Evolutionary conservation across 345 rosid species (phyloP).

Genomic region (Populus deltoides): DNA sequence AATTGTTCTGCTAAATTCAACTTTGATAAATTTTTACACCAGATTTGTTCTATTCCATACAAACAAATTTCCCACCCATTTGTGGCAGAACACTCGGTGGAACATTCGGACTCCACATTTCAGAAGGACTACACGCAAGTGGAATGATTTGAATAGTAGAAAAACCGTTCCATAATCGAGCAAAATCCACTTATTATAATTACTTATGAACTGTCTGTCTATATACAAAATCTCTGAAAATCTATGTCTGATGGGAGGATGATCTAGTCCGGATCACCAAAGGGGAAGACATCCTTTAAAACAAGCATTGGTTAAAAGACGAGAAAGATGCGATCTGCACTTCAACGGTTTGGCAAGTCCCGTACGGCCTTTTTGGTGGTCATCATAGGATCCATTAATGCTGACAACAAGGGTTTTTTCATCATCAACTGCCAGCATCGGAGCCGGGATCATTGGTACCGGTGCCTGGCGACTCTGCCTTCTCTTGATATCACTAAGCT

Average conservation of each 20-base stretch:
- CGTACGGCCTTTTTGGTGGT: not conserved
- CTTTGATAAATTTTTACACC: not conserved
- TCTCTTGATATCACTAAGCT: conserved; percentile 41
- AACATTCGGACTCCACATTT: not conserved
- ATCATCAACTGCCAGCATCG: not conserved
- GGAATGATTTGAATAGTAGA: too few relatives aligned
- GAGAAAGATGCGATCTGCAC: not conserved
- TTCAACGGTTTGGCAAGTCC: not conserved
- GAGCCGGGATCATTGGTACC: conserved; percentile 26
- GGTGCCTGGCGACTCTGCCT: conserved; percentile 37
- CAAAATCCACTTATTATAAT: not conserved
- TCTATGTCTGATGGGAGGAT: not conserved
- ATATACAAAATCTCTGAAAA: not conserved
- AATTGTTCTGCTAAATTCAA: too few relatives aligned
- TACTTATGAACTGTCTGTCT: not conserved
- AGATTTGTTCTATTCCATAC: not conserved
- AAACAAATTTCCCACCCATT: not conserved
- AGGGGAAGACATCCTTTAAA: not conserved
- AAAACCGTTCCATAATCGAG: not conserved
- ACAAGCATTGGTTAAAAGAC: not conserved
- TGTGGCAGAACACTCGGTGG: not conserved
- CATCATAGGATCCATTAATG: not conserved
- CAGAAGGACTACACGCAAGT: too few relatives aligned
- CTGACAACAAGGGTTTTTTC: not conserved
- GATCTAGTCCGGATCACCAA: not conserved